These are phyloP conservation scores for Elymus sibiricus DNA, from an alignment of 176 grass and related monocot species.

Conservation along the genomic window DNA sequence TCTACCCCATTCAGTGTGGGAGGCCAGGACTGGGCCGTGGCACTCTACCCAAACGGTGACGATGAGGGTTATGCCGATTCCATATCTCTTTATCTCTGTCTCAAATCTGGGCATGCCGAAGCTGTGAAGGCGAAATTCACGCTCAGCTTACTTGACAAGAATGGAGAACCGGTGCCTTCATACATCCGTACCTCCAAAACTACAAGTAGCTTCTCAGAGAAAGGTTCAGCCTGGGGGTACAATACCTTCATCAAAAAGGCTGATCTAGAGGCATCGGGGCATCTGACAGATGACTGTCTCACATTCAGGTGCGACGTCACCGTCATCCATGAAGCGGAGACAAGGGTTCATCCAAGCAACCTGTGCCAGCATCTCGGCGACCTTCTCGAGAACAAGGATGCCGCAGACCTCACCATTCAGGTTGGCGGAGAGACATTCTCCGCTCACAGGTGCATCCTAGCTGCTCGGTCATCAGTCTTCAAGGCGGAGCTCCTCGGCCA, in stretches of 20 bases:
- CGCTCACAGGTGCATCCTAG: neutral
- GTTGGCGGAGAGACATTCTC: neutral
- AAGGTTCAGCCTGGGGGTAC: neutral
- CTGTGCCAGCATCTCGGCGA: neutral
- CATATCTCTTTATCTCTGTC: neutral
- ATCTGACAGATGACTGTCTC: neutral
- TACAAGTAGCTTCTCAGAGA: neutral
- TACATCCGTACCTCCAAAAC: neutral
- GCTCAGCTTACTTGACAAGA: neutral
- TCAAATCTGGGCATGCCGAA: neutral
- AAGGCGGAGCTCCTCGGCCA: neutral
- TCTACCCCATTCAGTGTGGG: neutral
- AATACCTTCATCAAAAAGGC: neutral
- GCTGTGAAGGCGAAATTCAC: neutral
- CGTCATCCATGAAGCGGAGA: neutral
- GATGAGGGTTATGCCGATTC: fast-evolving
- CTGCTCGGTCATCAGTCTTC: neutral
- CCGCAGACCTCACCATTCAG: neutral
- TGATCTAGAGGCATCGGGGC: neutral
- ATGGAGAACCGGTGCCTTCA: neutral
- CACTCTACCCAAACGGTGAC: neutral
- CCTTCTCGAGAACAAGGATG: neutral
- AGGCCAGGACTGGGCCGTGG: neutral
- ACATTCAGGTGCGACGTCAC: neutral
- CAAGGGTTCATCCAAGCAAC: neutral